A percentile compares a stretch with the other conserved stretches of the same genome.
Conservation (phyloP, 2,329 filamentous ascomycete genomes). For the Colletotrichum sp. region DNA sequence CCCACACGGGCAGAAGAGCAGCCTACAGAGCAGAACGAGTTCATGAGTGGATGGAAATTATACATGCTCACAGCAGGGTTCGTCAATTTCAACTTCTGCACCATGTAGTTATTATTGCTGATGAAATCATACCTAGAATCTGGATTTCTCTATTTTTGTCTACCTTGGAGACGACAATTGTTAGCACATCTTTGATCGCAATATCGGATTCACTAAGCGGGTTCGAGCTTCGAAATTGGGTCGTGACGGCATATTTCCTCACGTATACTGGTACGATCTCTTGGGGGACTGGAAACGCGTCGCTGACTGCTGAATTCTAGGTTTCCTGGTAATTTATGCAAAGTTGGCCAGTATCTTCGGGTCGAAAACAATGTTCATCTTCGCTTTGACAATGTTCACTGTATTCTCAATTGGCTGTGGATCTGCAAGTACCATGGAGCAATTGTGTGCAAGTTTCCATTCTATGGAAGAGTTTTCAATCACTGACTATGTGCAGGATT, state of each 20-base stretch:
- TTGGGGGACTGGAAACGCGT: not conserved
- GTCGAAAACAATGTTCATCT: conserved; percentile 38
- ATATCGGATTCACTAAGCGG: conserved; percentile 44
- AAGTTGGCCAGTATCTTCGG: conserved; percentile 51
- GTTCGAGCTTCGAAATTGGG: conserved; percentile 43
- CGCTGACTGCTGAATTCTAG: not conserved
- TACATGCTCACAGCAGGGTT: not conserved
- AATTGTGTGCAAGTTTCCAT: conserved; percentile 27
- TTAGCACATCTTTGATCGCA: conserved; percentile 52
- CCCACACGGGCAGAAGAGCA: not conserved
- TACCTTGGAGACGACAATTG: conserved; percentile 52
- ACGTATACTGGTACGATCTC: conserved; percentile 46
- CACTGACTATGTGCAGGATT: not conserved
- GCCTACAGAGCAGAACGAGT: not conserved
- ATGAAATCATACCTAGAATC: not conserved
- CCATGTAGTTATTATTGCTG: not conserved
- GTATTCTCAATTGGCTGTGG: conserved; percentile 46
- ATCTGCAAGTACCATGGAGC: conserved; percentile 34
- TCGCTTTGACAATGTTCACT: conserved; percentile 40
- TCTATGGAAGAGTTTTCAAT: not conserved
- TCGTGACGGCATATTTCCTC: conserved; percentile 52
- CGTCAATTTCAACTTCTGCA: not conserved
- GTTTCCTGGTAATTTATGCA: conserved; percentile 33
- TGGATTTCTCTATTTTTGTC: conserved; percentile 42
- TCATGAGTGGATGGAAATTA: not conserved